Percentiles rank a stretch among this genome's conserved stretches.
Conservation (phyloP, 768 basidiomycete species). For the Myochromella boudieri region DNA sequence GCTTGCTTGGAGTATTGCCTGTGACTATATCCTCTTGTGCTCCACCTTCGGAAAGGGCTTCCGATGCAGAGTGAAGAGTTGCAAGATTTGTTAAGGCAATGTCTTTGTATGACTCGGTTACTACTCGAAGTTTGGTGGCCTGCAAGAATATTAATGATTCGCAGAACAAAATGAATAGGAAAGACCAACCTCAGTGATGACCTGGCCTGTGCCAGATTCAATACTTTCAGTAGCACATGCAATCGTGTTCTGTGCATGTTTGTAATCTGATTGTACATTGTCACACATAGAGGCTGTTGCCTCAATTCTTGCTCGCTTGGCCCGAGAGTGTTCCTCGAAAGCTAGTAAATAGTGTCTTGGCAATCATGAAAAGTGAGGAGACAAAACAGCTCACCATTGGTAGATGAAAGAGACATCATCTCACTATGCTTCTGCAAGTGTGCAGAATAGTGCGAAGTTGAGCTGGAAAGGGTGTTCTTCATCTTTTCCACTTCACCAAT, state of each 20-base stretch:
- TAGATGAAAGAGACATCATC: slow-evolving; percentile 40
- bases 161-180: neutral
- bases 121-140: slow-evolving; percentile 41
- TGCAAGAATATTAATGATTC: slow-evolving; percentile 20
- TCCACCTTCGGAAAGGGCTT: slow-evolving; percentile 55
- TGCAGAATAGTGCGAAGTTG: slow-evolving; percentile 49
- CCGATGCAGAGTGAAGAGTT: slow-evolving; percentile 48
- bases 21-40: slow-evolving; percentile 63
- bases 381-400: slow-evolving; percentile 45
- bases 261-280: slow-evolving; percentile 53
- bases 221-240: slow-evolving; percentile 48
- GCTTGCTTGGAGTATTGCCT: slow-evolving; percentile 77
- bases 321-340: slow-evolving; percentile 57
- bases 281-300: slow-evolving; percentile 47
- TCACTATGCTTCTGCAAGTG: slow-evolving; percentile 52
- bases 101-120: slow-evolving; percentile 43
- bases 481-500: slow-evolving; percentile 43
- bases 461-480: slow-evolving; percentile 42
- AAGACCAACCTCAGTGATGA: slow-evolving; percentile 53
- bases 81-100: slow-evolving; percentile 43
- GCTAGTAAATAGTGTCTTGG: slow-evolving; percentile 38
- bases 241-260: slow-evolving; percentile 48
- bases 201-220: slow-evolving; percentile 23
- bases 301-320: slow-evolving; percentile 70
- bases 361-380: too few relatives aligned